phyloP scores from a whole-genome alignment of 2,329 filamentous ascomycete species.

The Xylariaceae sp. region DNA sequence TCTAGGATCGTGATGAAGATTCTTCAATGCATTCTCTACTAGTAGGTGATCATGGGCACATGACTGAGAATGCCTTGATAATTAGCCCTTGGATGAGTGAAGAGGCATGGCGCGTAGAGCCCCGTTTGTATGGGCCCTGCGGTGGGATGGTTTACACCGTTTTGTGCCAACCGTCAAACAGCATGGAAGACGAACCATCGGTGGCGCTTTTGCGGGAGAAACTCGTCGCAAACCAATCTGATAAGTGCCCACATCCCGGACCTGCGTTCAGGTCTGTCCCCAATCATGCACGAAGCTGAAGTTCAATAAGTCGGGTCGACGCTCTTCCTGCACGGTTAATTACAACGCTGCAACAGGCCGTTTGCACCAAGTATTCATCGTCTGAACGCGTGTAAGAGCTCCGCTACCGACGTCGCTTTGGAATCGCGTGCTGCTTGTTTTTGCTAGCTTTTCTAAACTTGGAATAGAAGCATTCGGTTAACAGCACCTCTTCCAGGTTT shows the following conservation, averaged over 20 bases:
- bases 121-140: too few relatives aligned
- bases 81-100: too few relatives aligned
- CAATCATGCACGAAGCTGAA: neutral
- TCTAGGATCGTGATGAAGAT: neutral
- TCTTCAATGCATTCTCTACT: neutral
- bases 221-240: neutral
- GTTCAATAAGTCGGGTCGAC: neutral
- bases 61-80: too few relatives aligned
- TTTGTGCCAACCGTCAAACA: too few relatives aligned
- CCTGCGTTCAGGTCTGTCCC: neutral
- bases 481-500: neutral
- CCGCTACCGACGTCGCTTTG: neutral
- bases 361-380: neutral
- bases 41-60: neutral
- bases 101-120: too few relatives aligned
- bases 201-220: neutral
- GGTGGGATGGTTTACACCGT: too few relatives aligned
- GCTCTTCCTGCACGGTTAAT: neutral
- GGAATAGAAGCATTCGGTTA: neutral
- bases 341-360: neutral
- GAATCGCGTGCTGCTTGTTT: neutral
- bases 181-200: too few relatives aligned
- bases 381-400: neutral
- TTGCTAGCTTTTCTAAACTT: neutral
- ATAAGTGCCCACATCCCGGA: neutral